Evolutionary conservation across 2,329 filamentous ascomycete species (phyloP), one percentile per base, ranked within the genome.

Genomic region (Aspergillus candidus): DNA sequence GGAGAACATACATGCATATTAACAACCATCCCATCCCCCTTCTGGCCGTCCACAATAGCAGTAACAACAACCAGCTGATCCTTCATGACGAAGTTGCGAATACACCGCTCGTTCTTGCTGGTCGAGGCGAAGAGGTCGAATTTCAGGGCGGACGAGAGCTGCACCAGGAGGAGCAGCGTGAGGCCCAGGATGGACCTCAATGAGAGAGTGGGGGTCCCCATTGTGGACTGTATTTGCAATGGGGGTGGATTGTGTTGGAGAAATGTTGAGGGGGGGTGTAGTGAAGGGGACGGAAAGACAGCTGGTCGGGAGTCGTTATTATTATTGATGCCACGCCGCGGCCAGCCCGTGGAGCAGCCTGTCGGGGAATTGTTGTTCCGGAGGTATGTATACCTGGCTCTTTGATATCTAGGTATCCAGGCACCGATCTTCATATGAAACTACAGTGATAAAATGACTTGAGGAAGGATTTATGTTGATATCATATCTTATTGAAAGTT

Each of bases 31-130:
- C 93, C 93, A 74, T 98, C 93, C 46, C 89, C 91, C 71, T 84
- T 87, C 55, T 73, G 73, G n/a, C 93, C 93, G 65, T 84, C 81
- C 44, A 95, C 78, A 47, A 82, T 95, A 43, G 90, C 87, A 45
- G 91, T 97, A 41, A 98, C 91, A 30, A 97, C 91, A 34, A 98
- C 93, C 54, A 98, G 75, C 53, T 93, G 94, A 64, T 96, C 89
- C 70, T 82, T 86, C 49, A 81, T 79, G 54, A 96, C 90, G 68
- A 96, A 98, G 74, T 98, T 98, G 67, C 91, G 82, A 68, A 98
- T 86, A 74, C 93, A 98, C 73, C 91, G 80, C 72, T 91, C 86
- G 62, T 83, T 80, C 61, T 77, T 81, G 36, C 78, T 76, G 49
- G 79, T 74, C 46, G 71, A 68, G 35, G 89, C 88, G 59, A 80